Base-by-base conservation (phyloP, 116 monocot genomes). In the Trichopus zeylanicus region DNA sequence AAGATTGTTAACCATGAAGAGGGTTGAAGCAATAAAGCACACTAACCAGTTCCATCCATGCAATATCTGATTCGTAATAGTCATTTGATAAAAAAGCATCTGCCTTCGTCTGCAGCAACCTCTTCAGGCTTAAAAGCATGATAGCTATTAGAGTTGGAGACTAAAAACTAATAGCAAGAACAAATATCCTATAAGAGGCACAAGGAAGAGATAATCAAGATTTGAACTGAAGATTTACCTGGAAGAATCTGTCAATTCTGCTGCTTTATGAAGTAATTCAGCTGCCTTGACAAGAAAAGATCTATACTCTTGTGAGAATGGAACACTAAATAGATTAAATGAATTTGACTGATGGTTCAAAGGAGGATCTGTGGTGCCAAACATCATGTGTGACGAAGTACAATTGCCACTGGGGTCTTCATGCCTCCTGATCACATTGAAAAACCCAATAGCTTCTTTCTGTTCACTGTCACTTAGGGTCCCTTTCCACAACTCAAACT, bases 1-100 rank as follows among this genome's bases (percentile, higher is more conserved):
- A 16, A 42, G 13, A 13, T 42, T 42, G 42, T 42, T n/a, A n/a
- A n/a, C 13, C n/a, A 42, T 13, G n/a, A 42, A 42, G n/a, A 42
- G 13, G n/a, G n/a, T 42, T 16, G 1, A 16, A 42, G 42, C 4
- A 42, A 42, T 42, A 1, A 7, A 42, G 42, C 39, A 48, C 42
- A 78, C 90, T 70, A 46, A 97, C 95, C 87, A 97, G 66, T 52
- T 90, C 87, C 84, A 97, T 90, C 95, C 95, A 97, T 12, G 91
- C 90, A 53, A 90, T 78, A 61, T 97, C 95, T 61, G 95, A 97
- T 53, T 97, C 91, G 70, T 90, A 97, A 56, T 97, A 97, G 67
- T 97, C 79, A 73, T 97, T 89, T 62, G 95, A 97, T 55, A 97
- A 59, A 66, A 97, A 90, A 23, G 95, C 95, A 64, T 90, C 66